Conservation (phyloP, 2,329 filamentous ascomycete genomes). For the Periconia macrospinosa region DNA sequence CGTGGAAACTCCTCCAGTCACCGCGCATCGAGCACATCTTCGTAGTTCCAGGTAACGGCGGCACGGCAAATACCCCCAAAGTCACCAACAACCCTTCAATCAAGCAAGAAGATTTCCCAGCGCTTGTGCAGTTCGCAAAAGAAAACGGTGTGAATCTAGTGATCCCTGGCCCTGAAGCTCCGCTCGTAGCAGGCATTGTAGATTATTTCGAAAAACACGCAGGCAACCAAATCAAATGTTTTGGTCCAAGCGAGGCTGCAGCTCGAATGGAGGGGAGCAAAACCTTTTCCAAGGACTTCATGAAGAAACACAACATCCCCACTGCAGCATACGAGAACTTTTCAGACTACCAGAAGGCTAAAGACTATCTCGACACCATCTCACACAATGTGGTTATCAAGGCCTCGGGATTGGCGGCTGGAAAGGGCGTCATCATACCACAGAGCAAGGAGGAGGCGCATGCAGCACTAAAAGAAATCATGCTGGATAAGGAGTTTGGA, state of each 20-base stretch:
- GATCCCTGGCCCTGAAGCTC: constrained; percentile 87
- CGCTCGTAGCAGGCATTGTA: constrained; percentile 89
- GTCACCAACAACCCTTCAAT: constrained; percentile 68
- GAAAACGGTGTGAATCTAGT: constrained; percentile 77
- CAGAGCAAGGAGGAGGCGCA: constrained; percentile 80
- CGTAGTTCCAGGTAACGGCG: constrained; percentile 78
- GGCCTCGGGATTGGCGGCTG: constrained; percentile 86
- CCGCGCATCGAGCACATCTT: constrained; percentile 73
- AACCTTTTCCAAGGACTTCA: constrained; percentile 97
- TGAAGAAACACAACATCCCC: constrained; percentile 86
- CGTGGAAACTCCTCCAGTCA: constrained; percentile 91
- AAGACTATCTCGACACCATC: constrained; percentile 63
- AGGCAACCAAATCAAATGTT: constrained; percentile 65
- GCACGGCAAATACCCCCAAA: constrained; percentile 66
- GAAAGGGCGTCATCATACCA: constrained; percentile 94
- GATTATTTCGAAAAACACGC: constrained; percentile 71
- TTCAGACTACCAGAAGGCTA: constrained; percentile 71
- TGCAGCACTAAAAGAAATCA: constrained; percentile 81
- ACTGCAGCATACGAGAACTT: constrained; percentile 93
- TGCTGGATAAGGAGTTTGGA: constrained; percentile 86
- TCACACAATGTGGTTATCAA: constrained; percentile 72
- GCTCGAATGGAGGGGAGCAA: constrained; percentile 95
- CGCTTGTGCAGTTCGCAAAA: constrained; percentile 74
- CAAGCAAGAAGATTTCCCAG: constrained; percentile 74
- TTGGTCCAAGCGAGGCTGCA: constrained; percentile 82